phyloP scores from a whole-genome alignment of 1,284 basidiomycete genomes.

The Cutaneotrichosporon dermatis region DNA sequence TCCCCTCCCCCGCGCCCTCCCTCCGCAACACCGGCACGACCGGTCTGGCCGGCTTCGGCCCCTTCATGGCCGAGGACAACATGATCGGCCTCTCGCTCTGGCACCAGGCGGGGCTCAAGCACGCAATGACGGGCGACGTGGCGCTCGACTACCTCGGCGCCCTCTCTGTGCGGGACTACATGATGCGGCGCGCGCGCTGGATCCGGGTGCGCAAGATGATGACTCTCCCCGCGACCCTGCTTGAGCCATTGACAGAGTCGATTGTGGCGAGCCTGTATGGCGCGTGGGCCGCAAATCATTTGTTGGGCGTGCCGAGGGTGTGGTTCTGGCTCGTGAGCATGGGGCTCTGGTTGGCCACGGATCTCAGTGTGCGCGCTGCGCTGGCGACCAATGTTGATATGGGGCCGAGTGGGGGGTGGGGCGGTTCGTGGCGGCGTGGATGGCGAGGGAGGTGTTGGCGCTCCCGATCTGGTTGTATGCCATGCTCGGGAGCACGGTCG shows the following conservation, averaged over 20 bases:
- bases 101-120: constrained; percentile 81
- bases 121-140: constrained; percentile 81
- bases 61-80: constrained; percentile 91
- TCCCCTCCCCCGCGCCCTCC: constrained; percentile 39
- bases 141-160: constrained; percentile 82
- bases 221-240: constrained; percentile 72
- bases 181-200: constrained; percentile 83
- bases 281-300: constrained; percentile 55
- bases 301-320: constrained; percentile 60
- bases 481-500: constrained; percentile 70
- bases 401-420: constrained; percentile 56
- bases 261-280: constrained; percentile 65
- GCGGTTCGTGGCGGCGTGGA: constrained; percentile 70
- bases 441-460: constrained; percentile 67
- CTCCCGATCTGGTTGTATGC: constrained; percentile 80
- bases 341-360: constrained; percentile 55
- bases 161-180: constrained; percentile 74
- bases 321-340: constrained; percentile 66
- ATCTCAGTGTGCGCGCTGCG: constrained; percentile 39
- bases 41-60: constrained; percentile 70
- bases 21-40: constrained; percentile 27
- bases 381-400: constrained; percentile 58
- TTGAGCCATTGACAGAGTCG: constrained; percentile 86
- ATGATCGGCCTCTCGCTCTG: constrained; percentile 85
- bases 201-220: constrained; percentile 90